Evolutionary conservation across 306 rosid genomes (phyloP).

Genomic region (Cucumis hystrix): DNA sequence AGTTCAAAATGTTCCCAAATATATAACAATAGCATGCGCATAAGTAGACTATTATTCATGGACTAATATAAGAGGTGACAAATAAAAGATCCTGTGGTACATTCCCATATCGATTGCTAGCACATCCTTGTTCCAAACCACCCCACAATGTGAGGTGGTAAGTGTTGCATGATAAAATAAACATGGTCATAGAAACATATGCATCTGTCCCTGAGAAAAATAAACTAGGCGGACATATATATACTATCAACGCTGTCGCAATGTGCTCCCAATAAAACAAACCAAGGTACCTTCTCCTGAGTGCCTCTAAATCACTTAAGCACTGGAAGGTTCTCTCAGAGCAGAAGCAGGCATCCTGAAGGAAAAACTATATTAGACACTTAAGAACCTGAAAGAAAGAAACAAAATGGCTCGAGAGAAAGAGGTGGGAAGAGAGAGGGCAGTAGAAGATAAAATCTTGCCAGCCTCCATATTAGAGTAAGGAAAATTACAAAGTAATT

Average conservation of each 20-base stretch:
- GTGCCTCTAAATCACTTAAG: slow-evolving; percentile 84
- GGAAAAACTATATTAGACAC: slow-evolving; percentile 79
- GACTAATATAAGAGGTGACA: background rate
- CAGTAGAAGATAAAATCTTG: background rate
- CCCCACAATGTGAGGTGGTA: background rate
- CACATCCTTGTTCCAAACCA: background rate
- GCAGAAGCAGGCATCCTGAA: slow-evolving; percentile 83
- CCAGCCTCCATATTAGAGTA: background rate
- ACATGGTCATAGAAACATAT: background rate
- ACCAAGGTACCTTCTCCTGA: slow-evolving; percentile 99
- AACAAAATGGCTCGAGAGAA: slow-evolving; percentile 20
- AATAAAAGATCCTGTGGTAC: background rate
- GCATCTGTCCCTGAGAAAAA: background rate
- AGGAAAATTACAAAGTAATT: background rate
- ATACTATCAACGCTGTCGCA: slow-evolving; percentile 31
- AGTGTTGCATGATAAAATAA: background rate
- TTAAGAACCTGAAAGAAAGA: slow-evolving; percentile 34
- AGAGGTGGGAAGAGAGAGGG: slow-evolving; percentile 7
- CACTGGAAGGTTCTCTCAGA: slow-evolving; percentile 82
- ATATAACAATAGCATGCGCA: background rate
- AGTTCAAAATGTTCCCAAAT: background rate
- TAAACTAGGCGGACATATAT: slow-evolving; percentile 12
- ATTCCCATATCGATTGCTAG: background rate
- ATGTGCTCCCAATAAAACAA: slow-evolving; percentile 71
- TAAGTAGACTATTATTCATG: background rate